Evolutionary conservation across 1,139 yeast species (phyloP), one percentile per base, ranked within the genome.

Genomic region (Hyphopichia khmerensis): DNA sequence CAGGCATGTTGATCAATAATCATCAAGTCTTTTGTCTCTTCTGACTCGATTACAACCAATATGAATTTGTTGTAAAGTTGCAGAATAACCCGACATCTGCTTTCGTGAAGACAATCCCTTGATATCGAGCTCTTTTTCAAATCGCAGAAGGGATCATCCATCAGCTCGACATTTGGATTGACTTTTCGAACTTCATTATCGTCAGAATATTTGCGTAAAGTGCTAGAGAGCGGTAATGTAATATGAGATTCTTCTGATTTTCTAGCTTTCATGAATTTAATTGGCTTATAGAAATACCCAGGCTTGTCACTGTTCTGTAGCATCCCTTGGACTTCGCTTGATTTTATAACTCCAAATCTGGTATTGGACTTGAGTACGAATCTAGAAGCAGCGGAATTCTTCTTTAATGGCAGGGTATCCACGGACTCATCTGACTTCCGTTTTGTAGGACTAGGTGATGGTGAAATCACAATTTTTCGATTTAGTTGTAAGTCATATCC

Each of bases 1-100:
- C 83, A 79, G 1, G 95, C 95, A 64, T 87, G 95, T 55, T 87
- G 95, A 53, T 87, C 95, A 2, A 84, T 53, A 1, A 77, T 61
- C 11, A 75, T 55, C 3, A 84, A 52, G 3, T 47, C 42, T 2
- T 50, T 44, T 1, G 44, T 33, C 9, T 35, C 33, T 3, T 18
- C 29, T 5, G 19, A 24, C 4, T 43, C 33, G 19, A 64, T 42
- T 16, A 56, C 61, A 2, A 76, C 60, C 15, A 86, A 59, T 17
- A 87, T 77, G 52, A 84, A 85, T 51, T 80, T 80, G 4, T 62
- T 54, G 39, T 82, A 88, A 1, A 87, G 62, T 55, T 87, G 96
- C 10, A 58, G 55, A 2, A 72, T 50, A 1, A 71, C 51, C 13
- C 53, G 47, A 37, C 50, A 51, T 11, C 45, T 44, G 4, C 14